Percentiles rank a stretch among this genome's conserved stretches.
phyloP scores from a whole-genome alignment of 2,329 filamentous ascomycete species.

The Emericellopsis cladophorae region DNA sequence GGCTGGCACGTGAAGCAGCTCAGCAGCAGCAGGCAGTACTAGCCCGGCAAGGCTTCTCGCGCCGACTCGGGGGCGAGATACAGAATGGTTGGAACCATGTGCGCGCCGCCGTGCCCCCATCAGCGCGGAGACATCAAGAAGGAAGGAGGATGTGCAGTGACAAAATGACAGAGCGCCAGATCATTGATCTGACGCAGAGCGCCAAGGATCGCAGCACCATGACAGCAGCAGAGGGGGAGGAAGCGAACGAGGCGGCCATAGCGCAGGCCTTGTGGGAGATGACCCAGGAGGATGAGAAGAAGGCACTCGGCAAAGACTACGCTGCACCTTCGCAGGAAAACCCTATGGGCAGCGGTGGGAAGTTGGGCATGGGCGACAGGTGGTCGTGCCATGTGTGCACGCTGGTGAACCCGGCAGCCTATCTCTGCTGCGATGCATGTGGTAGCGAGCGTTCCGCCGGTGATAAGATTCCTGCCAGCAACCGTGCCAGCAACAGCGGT shows the following conservation, averaged over 20 bases:
- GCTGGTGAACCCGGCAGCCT: constrained; percentile 37
- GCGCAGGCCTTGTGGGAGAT: constrained; percentile 77
- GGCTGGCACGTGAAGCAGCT: constrained; percentile 60
- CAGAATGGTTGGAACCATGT: constrained; percentile 50
- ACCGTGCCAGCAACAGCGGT: no score
- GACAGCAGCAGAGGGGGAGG: constrained; percentile 77
- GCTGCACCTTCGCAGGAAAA: background rate
- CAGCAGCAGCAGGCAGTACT: constrained; percentile 43
- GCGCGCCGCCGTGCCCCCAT: constrained; percentile 57
- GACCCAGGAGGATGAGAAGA: constrained; percentile 63
- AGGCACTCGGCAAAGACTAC: constrained; percentile 32
- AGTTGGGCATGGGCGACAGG: constrained; percentile 5
- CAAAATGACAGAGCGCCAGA: constrained; percentile 51
- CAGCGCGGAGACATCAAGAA: constrained; percentile 54
- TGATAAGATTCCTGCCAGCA: no score
- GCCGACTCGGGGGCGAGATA: constrained; percentile 54
- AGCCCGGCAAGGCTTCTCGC: constrained; percentile 42
- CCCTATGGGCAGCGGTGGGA: background rate
- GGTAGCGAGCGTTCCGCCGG: constrained; percentile 23
- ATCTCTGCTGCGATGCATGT: constrained; percentile 44
- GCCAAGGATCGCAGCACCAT: constrained; percentile 63
- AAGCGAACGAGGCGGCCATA: constrained; percentile 79
- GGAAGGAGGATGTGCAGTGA: constrained; percentile 64
- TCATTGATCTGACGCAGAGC: constrained; percentile 49
- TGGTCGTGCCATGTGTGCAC: constrained; percentile 48